Evolutionary conservation across 768 basidiomycete genomes (phyloP), one percentile per base, ranked within the genome.

Genomic region (Nidularia pulvinata): DNA sequence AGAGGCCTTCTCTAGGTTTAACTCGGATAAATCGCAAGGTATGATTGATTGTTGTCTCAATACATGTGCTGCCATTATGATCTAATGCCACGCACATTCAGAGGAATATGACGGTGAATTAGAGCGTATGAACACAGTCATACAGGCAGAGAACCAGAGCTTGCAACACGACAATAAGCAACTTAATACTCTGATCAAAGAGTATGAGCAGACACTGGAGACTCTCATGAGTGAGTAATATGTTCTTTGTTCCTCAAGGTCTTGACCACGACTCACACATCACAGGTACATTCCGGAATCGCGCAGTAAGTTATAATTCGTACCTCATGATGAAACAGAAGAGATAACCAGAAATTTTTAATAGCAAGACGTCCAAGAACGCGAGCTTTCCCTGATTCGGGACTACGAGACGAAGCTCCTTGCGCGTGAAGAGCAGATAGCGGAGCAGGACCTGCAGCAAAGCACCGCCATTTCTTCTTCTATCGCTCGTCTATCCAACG

Each of bases 151-250:
- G 68, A 99, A 98, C 66, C 88, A 90, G 60, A 71, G 75, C 5
- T 75, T 99, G 43, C 84, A 91, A 61, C 84, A 96, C 60, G 97
- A 98, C 72, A 99, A 98, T 77, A 96, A 97, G 66, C 96, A 98
- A 61, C 79, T 99, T 33, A 91, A 88, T 58, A 75, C 81, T 5
- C 76, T 99, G 50, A 88, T 98, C 61, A 95, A 95, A 62, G 97
- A 99, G 67, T 98, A 97, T 64, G 97, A 99, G 67, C 90, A 93
- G 64, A 98, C 96, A 0, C 74, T 99, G 33, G 97, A 99, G 69
- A 91, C 82, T 6, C 84, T 98, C 44, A 99, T 99, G 97, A 83
- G 86, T 79, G 68, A 59, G 63, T 63, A 55, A 59, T 54, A 46
- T 37, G 46, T 35, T n/a, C 43, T 50, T n/a, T 33, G 39, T 34